Conservation (phyloP, 352 stramenopile genomes). For the Phytophthora citricola region DNA sequence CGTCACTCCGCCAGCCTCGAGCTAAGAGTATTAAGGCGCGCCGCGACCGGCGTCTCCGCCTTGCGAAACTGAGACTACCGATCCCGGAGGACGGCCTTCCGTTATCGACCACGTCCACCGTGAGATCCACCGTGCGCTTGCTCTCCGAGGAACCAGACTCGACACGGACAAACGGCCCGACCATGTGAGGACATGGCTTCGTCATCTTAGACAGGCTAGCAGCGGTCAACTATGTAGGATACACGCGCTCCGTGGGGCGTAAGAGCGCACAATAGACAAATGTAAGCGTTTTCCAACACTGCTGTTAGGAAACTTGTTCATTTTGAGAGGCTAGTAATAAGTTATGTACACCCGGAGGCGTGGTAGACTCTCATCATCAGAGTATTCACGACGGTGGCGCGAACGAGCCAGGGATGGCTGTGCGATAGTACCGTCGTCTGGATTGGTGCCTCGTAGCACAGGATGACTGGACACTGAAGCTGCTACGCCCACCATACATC, state of each 20-base stretch:
- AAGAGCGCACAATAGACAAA: slow-evolving; percentile 13
- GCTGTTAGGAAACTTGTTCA: slow-evolving; percentile 4
- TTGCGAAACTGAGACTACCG: slow-evolving; percentile 64
- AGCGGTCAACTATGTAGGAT: slow-evolving; percentile 25
- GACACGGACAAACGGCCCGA: slow-evolving; percentile 23
- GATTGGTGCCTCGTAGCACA: slow-evolving; percentile 33
- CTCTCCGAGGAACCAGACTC: slow-evolving; percentile 40
- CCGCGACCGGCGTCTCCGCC: slow-evolving; percentile 56
- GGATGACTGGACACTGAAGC: slow-evolving; percentile 18
- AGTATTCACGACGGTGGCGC: slow-evolving; percentile 37
- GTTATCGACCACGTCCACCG: slow-evolving; percentile 67
- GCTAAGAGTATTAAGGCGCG: slow-evolving; percentile 68
- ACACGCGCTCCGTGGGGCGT: slow-evolving; percentile 15
- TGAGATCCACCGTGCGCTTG: slow-evolving; percentile 59
- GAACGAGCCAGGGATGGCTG: slow-evolving; percentile 35
- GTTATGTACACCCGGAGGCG: slow-evolving; percentile 35
- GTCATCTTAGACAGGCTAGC: background rate
- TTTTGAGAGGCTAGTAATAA: slow-evolving; percentile 32
- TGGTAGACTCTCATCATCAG: slow-evolving; percentile 7
- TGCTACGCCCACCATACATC: slow-evolving; percentile 25
- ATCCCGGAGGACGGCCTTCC: slow-evolving; percentile 38
- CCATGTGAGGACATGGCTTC: slow-evolving; percentile 15
- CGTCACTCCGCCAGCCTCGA: slow-evolving; percentile 57
- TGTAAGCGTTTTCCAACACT: slow-evolving; percentile 19
- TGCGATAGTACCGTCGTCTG: slow-evolving; percentile 64